Conservation (phyloP, 2,329 filamentous ascomycete species). For the Elsinoe australis region DNA sequence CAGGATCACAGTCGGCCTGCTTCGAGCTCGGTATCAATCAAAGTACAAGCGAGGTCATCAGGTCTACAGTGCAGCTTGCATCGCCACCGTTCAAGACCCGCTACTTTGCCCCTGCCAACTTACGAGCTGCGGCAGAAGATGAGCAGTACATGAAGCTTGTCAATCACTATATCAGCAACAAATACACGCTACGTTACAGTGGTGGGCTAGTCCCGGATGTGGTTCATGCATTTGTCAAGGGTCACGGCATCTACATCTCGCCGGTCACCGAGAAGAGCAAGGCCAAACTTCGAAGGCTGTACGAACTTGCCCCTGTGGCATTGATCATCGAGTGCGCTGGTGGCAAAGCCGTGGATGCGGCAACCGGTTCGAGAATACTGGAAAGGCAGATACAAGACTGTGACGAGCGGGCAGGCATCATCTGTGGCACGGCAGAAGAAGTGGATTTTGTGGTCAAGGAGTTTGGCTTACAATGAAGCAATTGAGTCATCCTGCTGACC, state of each 20-base stretch:
- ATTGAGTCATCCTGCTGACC: too few species aligned
- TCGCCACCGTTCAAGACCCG: conserved; percentile 40
- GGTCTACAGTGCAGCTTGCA: conserved; percentile 35
- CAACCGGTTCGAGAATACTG: conserved; percentile 24
- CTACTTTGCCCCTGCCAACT: conserved; percentile 57
- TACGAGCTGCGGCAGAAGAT: conserved; percentile 50
- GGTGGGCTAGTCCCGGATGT: conserved; percentile 57
- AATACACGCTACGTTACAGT: conserved; percentile 54
- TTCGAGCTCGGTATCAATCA: conserved; percentile 45
- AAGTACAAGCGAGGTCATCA: conserved; percentile 35
- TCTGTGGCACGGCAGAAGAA: conserved; percentile 29
- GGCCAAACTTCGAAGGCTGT: conserved; percentile 53
- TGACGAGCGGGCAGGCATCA: conserved; percentile 29
- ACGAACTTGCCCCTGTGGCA: conserved; percentile 54
- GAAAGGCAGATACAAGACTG: conserved; percentile 24
- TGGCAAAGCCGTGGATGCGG: conserved; percentile 45
- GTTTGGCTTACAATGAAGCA: conserved; percentile 16
- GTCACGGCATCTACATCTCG: conserved; percentile 54
- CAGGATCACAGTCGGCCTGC: conserved; percentile 36
- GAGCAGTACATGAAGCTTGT: conserved; percentile 45
- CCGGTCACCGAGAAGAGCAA: conserved; percentile 46
- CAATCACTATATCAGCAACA: conserved; percentile 42
- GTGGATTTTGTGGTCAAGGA: conserved; percentile 25
- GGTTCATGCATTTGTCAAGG: conserved; percentile 52
- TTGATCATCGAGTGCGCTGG: conserved; percentile 54